Evolutionary conservation across 768 basidiomycete species (phyloP).

Genomic region (Auriscalpium vulgare): DNA sequence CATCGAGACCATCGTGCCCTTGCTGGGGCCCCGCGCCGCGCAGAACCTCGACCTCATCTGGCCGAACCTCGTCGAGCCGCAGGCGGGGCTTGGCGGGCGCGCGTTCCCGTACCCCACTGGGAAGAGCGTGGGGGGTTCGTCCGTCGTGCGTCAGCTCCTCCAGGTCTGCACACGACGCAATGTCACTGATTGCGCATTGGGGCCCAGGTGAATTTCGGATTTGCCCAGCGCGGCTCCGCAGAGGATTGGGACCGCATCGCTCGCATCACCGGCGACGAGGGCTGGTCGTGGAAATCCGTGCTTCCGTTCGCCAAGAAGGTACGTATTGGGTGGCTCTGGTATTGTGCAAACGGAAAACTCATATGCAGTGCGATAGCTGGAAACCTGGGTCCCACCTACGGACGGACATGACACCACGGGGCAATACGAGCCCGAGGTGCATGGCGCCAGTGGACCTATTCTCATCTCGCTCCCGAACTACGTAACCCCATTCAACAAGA

Average conservation of each 20-base stretch:
- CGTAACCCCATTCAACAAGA: background rate
- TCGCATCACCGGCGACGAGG: constrained; percentile 3
- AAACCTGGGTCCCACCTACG: background rate
- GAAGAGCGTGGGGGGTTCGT: background rate
- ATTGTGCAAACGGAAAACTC: background rate
- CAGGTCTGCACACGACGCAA: background rate
- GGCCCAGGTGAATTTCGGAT: background rate
- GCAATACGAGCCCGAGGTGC: background rate
- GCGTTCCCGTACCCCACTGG: background rate
- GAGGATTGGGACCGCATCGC: constrained; percentile 8
- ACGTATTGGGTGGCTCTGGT: background rate
- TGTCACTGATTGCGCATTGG: background rate
- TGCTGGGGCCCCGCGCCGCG: background rate
- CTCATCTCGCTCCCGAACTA: background rate
- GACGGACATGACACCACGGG: background rate
- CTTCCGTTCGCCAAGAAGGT: background rate
- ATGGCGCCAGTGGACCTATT: background rate
- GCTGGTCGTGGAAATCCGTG: constrained; percentile 5
- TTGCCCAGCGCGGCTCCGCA: background rate
- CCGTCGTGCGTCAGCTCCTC: background rate
- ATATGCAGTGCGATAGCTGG: background rate
- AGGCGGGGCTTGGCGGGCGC: background rate
- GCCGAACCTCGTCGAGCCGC: background rate
- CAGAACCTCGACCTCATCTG: background rate
- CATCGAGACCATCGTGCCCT: background rate